Evolutionary conservation across 192 early-diverging fungal genomes (phyloP).

Genomic region (Diversispora eburnea): DNA sequence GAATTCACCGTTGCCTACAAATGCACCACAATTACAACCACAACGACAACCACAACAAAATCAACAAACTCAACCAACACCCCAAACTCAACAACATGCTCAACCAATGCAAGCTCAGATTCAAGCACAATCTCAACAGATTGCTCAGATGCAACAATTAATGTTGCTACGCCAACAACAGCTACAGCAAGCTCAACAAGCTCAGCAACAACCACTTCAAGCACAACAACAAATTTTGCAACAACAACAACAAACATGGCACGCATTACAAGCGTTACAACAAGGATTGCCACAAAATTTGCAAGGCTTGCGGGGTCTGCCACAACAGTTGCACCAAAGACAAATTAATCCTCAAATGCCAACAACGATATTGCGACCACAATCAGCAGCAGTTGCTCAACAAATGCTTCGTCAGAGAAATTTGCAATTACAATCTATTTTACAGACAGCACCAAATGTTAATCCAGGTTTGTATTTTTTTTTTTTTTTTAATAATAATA

Average conservation of each 20-base stretch:
- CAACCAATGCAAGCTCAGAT: neutral
- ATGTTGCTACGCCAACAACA: neutral
- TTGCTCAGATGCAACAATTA: neutral
- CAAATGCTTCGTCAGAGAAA: neutral
- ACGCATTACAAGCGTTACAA: slow-evolving; percentile 1
- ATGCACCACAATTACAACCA: neutral
- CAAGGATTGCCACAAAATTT: neutral
- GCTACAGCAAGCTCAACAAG: neutral
- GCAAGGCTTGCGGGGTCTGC: neutral
- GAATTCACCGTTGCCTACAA: slow-evolving; percentile 9
- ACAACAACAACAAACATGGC: neutral
- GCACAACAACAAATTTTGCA: neutral
- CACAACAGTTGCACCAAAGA: neutral
- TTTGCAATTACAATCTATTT: neutral
- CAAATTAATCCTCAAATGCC: neutral
- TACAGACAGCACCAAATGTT: neutral
- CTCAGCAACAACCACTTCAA: neutral
- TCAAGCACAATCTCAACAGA: neutral
- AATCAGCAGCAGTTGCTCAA: neutral
- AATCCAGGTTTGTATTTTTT: neutral
- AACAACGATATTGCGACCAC: neutral
- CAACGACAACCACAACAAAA: neutral
- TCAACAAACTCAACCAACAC: neutral
- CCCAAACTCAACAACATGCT: neutral
- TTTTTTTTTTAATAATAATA: neutral